Percentiles rank a stretch among this genome's conserved stretches.
These are phyloP conservation scores for Starmerella bombicola DNA, from an alignment of 805 yeast genomes.

Conservation along the genomic window DNA sequence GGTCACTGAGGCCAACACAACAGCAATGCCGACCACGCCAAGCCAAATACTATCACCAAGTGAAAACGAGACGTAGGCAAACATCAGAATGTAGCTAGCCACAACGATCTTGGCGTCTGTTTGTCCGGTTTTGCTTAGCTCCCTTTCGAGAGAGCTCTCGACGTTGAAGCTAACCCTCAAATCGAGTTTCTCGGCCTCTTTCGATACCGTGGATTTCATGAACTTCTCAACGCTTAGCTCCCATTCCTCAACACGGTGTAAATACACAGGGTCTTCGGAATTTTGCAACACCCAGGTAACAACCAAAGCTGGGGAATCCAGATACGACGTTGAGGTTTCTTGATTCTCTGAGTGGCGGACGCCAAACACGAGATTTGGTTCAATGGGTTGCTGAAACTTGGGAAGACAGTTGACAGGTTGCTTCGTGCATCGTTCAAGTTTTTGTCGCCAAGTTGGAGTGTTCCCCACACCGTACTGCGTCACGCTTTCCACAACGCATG, in stretches of 20 bases:
- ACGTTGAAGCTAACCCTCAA: slow-evolving; percentile 63
- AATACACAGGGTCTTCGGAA: slow-evolving; percentile 27
- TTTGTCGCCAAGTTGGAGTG: slow-evolving; percentile 45
- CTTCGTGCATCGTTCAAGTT: slow-evolving; percentile 48
- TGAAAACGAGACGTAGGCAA: slow-evolving; percentile 73
- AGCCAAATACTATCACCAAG: slow-evolving; percentile 65
- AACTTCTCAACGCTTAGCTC: slow-evolving; percentile 55
- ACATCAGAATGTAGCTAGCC: slow-evolving; percentile 74
- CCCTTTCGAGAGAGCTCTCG: slow-evolving; percentile 73
- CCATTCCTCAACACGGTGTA: slow-evolving; percentile 39
- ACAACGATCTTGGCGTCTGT: slow-evolving; percentile 62
- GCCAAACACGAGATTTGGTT: slow-evolving; percentile 59
- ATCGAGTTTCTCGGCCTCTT: slow-evolving; percentile 40
- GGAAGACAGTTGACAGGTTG: slow-evolving; percentile 88
- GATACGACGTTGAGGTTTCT: slow-evolving; percentile 20
- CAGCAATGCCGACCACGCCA: slow-evolving; percentile 72
- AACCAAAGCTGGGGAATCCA: slow-evolving; percentile 59
- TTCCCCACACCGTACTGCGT: slow-evolving; percentile 68
- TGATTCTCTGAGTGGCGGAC: not conserved
- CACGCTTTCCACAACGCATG: slow-evolving; percentile 75
- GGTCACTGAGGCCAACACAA: slow-evolving; percentile 67
- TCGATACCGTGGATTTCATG: slow-evolving; percentile 32
- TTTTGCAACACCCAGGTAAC: slow-evolving; percentile 61
- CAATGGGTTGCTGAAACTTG: slow-evolving; percentile 78
- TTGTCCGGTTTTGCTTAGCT: slow-evolving; percentile 66